phyloP scores from a whole-genome alignment of 2,329 filamentous ascomycete genomes.

The Penicillium sp. region DNA sequence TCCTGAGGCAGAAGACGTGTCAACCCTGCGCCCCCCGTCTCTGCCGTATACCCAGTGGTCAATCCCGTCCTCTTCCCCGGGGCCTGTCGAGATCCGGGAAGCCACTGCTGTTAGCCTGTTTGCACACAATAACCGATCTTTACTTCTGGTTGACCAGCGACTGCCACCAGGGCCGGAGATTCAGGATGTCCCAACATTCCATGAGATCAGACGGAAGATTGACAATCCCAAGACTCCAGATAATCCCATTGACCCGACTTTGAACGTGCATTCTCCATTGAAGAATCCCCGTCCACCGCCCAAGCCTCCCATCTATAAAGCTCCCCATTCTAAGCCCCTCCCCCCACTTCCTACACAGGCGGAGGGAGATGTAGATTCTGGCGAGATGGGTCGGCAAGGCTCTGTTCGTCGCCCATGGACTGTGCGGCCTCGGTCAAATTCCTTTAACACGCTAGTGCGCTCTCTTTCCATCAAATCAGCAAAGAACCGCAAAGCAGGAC shows the following conservation, averaged over 20 bases:
- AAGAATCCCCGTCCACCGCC: slow-evolving; percentile 60
- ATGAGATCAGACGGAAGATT: slow-evolving; percentile 12
- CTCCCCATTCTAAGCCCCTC: slow-evolving; percentile 49
- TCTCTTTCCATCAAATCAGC: slow-evolving; percentile 43
- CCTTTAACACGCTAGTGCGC: slow-evolving; percentile 37
- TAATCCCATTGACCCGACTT: slow-evolving; percentile 11
- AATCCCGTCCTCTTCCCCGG: slow-evolving; percentile 51
- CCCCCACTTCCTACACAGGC: slow-evolving; percentile 52
- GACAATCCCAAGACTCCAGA: slow-evolving; percentile 30
- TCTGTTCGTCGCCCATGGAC: slow-evolving; percentile 40
- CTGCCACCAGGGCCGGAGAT: slow-evolving; percentile 27
- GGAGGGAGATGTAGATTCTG: slow-evolving; percentile 14
- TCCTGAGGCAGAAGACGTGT: slow-evolving; percentile 43
- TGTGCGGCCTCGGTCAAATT: slow-evolving; percentile 41
- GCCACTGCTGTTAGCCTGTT: slow-evolving; percentile 62
- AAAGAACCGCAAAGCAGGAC: slow-evolving; percentile 44
- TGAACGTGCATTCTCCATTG: slow-evolving; percentile 56
- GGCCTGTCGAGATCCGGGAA: slow-evolving; percentile 59
- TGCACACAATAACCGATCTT: slow-evolving; percentile 63
- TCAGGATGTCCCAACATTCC: slow-evolving; percentile 29
- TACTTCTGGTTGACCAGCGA: slow-evolving; percentile 62
- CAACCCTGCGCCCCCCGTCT: slow-evolving; percentile 47
- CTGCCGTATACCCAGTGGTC: slow-evolving; percentile 50
- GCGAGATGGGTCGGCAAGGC: slow-evolving; percentile 29
- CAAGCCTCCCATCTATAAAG: slow-evolving; percentile 48